These are phyloP conservation scores for Ceratobasidium sp. DNA, from an alignment of 1,284 basidiomycete genomes.

Conservation along the genomic window DNA sequence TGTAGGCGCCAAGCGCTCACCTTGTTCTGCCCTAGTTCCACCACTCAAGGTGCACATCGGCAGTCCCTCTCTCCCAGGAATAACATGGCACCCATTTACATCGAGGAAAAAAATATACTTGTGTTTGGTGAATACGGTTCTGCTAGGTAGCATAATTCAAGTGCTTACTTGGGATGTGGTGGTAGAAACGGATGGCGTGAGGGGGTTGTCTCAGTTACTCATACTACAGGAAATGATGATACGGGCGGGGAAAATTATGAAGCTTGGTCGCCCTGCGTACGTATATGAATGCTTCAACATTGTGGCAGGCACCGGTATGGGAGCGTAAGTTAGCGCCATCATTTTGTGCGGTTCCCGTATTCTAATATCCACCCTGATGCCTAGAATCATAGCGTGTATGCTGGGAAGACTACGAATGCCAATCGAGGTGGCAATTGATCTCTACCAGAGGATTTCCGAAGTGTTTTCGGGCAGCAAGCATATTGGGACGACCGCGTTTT, in stretches of 20 bases:
- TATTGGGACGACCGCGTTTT: background rate
- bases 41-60: too few relatives aligned
- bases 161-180: background rate
- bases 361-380: background rate
- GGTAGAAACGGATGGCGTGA: background rate
- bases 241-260: background rate
- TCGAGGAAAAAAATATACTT: too few relatives aligned
- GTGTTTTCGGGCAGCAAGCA: background rate
- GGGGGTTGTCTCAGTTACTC: background rate
- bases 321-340: background rate
- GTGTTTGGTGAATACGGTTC: background rate
- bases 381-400: conserved; percentile 50
- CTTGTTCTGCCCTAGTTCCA: too few relatives aligned
- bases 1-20: too few relatives aligned
- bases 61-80: too few relatives aligned
- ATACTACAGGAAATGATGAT: background rate
- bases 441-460: background rate
- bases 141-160: background rate
- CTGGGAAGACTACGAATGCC: background rate
- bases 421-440: background rate
- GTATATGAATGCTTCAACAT: background rate
- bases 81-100: too few relatives aligned
- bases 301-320: background rate
- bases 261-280: too few relatives aligned
- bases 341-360: background rate